Evolutionary conservation across 208 protist species (phyloP), one percentile per base, ranked within the genome.

Genomic region (Wallacemonas sp.): DNA sequence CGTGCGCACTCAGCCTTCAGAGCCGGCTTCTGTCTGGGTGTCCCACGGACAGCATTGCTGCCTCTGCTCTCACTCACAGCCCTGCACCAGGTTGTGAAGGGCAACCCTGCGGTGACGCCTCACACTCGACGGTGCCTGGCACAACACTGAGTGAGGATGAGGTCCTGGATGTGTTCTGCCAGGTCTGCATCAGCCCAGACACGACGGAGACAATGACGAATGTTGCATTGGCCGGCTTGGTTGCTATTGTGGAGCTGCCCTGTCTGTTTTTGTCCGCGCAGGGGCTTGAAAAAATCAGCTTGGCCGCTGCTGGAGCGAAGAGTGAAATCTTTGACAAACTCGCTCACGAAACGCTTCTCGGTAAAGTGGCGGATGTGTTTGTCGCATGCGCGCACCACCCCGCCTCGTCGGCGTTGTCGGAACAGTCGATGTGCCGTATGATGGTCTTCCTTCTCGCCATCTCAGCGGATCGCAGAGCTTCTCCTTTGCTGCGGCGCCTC

Each of bases 321-420:
- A 76, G 74, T 22, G 78, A 82, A 28, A 58, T 82, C n/a, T 62
- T 58, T 9, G 86, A 93, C 68, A 66, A 62, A 30, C 44, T 33
- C 11, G 59, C 78, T 12, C 84, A 94, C 62, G 92, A 97, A 67
- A 77, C 85, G 55, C 63, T 96, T 11, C 70, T 96, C 5, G 63
- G 54, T 0, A 68, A 82, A 22, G 71, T 80, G 2, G 19, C 84
- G 12, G 45, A 79, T 4, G 28, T 90, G 30, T 80, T 70, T 38
- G 66, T 80, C 26, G 79, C 75, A n/a, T 90, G 84, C 65, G 63
- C 77, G 14, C 51, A 26, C 19, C 79, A 88, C 39, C 79, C 77
- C 0, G 61, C 49, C 17, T 73, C 82, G 22, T 41, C 22, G n/a
- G 63, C 45, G 2, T 60, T 90, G 17, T 30, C 66, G 0, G 88